phyloP scores from a whole-genome alignment of 2,329 filamentous ascomycete species.

The Davidsoniella australis region DNA sequence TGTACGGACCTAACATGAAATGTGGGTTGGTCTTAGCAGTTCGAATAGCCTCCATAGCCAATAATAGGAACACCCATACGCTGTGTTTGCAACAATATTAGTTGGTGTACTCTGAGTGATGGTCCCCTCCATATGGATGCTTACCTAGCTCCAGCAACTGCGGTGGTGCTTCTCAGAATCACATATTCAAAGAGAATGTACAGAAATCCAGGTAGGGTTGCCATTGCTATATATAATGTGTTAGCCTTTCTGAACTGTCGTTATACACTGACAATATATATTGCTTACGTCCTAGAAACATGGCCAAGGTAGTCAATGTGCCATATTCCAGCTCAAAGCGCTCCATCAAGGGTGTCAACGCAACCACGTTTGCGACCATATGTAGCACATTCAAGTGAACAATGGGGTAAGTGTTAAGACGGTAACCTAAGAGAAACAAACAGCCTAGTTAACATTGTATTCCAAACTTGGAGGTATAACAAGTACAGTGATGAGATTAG shows the following conservation, averaged over 20 bases:
- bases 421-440: constrained; percentile 48
- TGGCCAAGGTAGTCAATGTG: constrained; percentile 67
- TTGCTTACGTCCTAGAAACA: constrained; percentile 76
- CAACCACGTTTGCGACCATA: constrained; percentile 59
- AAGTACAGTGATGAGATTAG: background rate
- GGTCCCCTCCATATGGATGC: constrained; percentile 14
- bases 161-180: constrained; percentile 52
- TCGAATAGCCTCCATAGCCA: constrained; percentile 72
- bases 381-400: constrained; percentile 74
- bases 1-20: constrained; percentile 42
- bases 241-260: background rate
- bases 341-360: constrained; percentile 75
- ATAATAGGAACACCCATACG: constrained; percentile 80
- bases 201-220: constrained; percentile 62
- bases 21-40: constrained; percentile 68
- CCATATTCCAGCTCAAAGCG: constrained; percentile 87
- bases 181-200: constrained; percentile 67
- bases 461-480: background rate
- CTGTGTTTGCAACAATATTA: constrained; percentile 26
- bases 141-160: constrained; percentile 70
- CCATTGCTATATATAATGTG: constrained; percentile 38
- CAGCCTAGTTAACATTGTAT: background rate
- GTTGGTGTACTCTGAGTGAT: background rate
- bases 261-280: background rate
- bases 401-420: constrained; percentile 81